phyloP scores from a whole-genome alignment of 352 stramenopile species.

The Pythium guiyangense region DNA sequence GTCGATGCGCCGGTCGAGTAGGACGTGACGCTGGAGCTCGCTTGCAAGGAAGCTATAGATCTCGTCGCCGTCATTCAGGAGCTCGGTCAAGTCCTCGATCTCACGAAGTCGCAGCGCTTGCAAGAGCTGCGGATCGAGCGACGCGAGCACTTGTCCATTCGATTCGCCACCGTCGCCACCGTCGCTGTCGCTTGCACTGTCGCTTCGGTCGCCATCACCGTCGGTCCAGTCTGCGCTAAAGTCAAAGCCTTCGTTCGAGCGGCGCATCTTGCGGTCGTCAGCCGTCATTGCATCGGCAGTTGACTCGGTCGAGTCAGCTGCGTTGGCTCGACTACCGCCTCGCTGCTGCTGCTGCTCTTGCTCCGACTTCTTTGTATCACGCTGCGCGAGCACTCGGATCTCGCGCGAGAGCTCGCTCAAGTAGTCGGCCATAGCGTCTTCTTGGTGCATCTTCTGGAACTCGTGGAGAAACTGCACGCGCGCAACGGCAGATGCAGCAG shows the following conservation, averaged over 20 bases:
- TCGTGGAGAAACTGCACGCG: slow-evolving; percentile 42
- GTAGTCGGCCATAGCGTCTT: slow-evolving; percentile 54
- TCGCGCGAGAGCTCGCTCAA: slow-evolving; percentile 20
- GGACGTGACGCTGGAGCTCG: slow-evolving; percentile 34
- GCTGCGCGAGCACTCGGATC: slow-evolving; percentile 1
- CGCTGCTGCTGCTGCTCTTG: neutral
- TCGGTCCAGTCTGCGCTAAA: slow-evolving; percentile 20
- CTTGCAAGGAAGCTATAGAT: slow-evolving; percentile 51
- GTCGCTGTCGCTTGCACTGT: neutral
- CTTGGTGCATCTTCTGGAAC: slow-evolving; percentile 53
- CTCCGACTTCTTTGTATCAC: neutral
- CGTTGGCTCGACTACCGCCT: neutral
- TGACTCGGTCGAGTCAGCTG: neutral
- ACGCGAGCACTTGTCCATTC: neutral
- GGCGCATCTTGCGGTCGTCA: neutral
- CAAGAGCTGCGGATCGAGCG: slow-evolving; percentile 13
- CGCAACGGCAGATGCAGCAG: slow-evolving; percentile 37
- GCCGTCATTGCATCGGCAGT: neutral
- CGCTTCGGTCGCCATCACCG: neutral
- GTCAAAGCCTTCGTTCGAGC: slow-evolving; percentile 3
- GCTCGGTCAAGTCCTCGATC: slow-evolving; percentile 14
- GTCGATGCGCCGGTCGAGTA: slow-evolving; percentile 21
- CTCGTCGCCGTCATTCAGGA: slow-evolving; percentile 55
- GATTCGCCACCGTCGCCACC: neutral
- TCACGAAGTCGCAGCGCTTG: slow-evolving; percentile 10